Conservation (phyloP, 441 rosid species). For the Syzygium malaccense region DNA sequence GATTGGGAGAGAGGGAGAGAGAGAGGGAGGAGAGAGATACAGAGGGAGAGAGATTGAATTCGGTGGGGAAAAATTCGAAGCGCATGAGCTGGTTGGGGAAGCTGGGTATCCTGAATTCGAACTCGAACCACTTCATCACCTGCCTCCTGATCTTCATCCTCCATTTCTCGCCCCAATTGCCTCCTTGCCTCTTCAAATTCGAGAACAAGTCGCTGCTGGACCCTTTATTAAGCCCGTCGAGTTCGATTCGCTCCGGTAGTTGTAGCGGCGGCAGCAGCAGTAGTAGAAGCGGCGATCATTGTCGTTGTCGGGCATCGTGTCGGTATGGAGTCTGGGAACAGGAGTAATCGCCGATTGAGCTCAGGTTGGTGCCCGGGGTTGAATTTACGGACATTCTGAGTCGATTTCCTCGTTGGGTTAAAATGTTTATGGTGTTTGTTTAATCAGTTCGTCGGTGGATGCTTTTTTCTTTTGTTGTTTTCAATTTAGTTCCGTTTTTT, state of each 20-base stretch:
- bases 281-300: slow-evolving; percentile 2
- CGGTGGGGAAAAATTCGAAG: background rate
- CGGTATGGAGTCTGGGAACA: slow-evolving; percentile 57
- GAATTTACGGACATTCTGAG: background rate
- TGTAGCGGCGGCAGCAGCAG: background rate
- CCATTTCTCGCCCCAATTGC: slow-evolving; percentile 64
- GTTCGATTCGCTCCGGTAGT: background rate
- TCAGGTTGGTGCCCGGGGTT: slow-evolving; percentile 32
- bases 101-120: slow-evolving; percentile 36
- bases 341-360: slow-evolving; percentile 53
- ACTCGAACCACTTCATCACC: slow-evolving; percentile 53
- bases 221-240: slow-evolving; percentile 4
- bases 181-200: slow-evolving; percentile 36
- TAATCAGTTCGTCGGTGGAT: background rate
- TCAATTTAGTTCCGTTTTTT: background rate
- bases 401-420: background rate
- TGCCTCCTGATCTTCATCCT: slow-evolving; percentile 57
- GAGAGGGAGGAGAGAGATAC: background rate
- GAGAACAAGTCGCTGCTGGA: slow-evolving; percentile 37
- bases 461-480: background rate
- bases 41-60: background rate
- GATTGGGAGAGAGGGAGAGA: background rate
- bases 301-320: background rate
- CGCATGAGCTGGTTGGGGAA: slow-evolving; percentile 88
- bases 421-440: background rate